Evolutionary conservation across 2,329 filamentous ascomycete genomes (phyloP), one percentile per base, ranked within the genome.

Genomic region (Aspergillus hortae): DNA sequence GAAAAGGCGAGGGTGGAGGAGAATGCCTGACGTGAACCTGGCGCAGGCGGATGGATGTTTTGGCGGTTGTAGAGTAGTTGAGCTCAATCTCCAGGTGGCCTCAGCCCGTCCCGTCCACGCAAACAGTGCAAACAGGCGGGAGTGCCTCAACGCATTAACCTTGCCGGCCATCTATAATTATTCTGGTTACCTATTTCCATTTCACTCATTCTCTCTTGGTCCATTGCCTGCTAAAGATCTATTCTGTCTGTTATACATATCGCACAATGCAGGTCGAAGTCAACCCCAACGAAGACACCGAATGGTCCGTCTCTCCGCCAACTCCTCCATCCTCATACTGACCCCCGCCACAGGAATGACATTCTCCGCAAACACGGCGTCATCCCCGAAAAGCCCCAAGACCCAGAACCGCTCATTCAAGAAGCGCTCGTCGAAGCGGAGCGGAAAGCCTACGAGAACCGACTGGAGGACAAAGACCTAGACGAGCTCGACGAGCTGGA

Each of bases 331-430:
- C 32, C 35, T 30, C 32, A 46, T 42, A 46, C 43, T 55, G 56
- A 57, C 53, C 55, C 56, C 52, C 40, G n/a, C 41, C 47, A 53
- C 61, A 96, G 92, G 92, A 99, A 99, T 71, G 94, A 99, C 62
- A 99, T 99, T 66, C 85, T 99, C 52, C 89, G 94, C 62, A 95
- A 95, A 72, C 91, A 99, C 77, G 90, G 91, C 60, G 81, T 99
- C 60, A 97, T 99, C 56, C 94, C 94, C n/a, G 92, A 97, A 70
- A 97, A 96, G 70, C 91, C 92, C 0, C 91, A 92, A 3, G 96
- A 92, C 43, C 94, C 94, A 2, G 96, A 94, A 2, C 91, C 92
- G 6, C 87, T 96, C 76, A 96, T 99, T 64, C 88, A 99, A 74
- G 92, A 97, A 77, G 94, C 94, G 4, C 83, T 99, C 44, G 73